Base-by-base conservation (phyloP, 2,329 filamentous ascomycete species). In the Botrytis squamosa region DNA sequence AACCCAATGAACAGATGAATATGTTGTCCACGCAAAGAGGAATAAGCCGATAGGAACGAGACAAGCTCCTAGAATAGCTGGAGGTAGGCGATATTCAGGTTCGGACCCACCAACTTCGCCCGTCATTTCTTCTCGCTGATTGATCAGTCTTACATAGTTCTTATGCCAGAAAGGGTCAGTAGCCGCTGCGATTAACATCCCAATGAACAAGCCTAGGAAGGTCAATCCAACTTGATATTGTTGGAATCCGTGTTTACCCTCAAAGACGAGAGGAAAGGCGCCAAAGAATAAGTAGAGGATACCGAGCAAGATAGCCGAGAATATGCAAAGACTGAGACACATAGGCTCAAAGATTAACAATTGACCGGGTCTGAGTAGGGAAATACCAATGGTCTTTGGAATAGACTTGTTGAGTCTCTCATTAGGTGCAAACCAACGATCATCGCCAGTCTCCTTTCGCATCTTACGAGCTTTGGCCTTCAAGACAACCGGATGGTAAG, bases 201-300 rank as follows among this genome's bases (percentile, higher is more conserved):
- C 91, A 3, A 90, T 84, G 67, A 92, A 85, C 73, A 93, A 86
- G 22, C 90, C 92, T 65, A 96, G 79, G 82, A 97, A 97, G 22
- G 90, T 87, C 73, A 96, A 84, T n/a, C 94, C 95, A 18, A 89
- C 86, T 82, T 97, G 92, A 86, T 92, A 96, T 18, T 94, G 84
- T 71, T 89, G 89, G 84, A 97, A 94, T 33, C 88, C 90, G 81
- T 97, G 92, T 65, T 92, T 90, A 63, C 86, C 88, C 40, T 86
- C 82, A 80, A 97, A 97, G 25, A 97, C 90, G 63, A 97, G 84
- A 8, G 92, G 88, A 79, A 97, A 97, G 0, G 94, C 94, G 33
- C 94, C 94, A 81, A 97, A 97, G 85, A 97, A 97, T 57, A 97
- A 88, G 81, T 97, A 97, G 3, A 97, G 84, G 63, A 97, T 92